Conservation (phyloP, 345 rosid genomes). For the Streptanthus diversifolius region DNA sequence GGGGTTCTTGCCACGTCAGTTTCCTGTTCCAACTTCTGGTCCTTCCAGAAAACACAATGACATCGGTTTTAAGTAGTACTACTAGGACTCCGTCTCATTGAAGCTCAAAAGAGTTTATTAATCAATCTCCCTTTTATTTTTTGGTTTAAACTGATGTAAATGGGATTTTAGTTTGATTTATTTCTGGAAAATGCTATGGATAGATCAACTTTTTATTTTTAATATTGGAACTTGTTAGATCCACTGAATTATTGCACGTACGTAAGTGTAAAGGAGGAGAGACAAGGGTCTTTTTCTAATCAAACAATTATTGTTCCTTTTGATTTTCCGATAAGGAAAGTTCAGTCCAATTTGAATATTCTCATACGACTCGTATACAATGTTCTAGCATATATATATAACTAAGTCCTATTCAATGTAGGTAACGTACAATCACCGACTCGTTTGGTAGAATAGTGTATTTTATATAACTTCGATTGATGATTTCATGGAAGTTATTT, state of each 20-base stretch:
- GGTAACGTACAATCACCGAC: background rate
- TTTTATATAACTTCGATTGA: background rate
- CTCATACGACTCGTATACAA: background rate
- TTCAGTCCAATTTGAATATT: background rate
- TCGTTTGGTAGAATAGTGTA: background rate
- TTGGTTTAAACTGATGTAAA: constrained; percentile 18
- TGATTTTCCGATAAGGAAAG: background rate
- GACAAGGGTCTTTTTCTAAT: background rate
- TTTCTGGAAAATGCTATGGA: constrained; percentile 1
- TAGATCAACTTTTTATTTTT: background rate
- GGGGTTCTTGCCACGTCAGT: constrained; percentile 71
- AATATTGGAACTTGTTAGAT: background rate
- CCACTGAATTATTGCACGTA: constrained; percentile 11
- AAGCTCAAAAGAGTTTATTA: background rate
- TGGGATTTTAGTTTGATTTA: constrained; percentile 5
- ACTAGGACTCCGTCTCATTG: constrained; percentile 27
- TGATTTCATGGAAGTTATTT: background rate
- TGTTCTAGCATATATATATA: background rate
- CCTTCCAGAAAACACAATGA: constrained; percentile 92
- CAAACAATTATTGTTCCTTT: constrained; percentile 9
- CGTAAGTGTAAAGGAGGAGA: constrained; percentile 11
- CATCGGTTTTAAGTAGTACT: constrained; percentile 53
- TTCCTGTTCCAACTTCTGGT: constrained; percentile 80
- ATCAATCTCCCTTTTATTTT: background rate
- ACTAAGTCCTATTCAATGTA: background rate